Conservation (phyloP, 1,139 yeast species). For the Geotrichum klebahnii region DNA sequence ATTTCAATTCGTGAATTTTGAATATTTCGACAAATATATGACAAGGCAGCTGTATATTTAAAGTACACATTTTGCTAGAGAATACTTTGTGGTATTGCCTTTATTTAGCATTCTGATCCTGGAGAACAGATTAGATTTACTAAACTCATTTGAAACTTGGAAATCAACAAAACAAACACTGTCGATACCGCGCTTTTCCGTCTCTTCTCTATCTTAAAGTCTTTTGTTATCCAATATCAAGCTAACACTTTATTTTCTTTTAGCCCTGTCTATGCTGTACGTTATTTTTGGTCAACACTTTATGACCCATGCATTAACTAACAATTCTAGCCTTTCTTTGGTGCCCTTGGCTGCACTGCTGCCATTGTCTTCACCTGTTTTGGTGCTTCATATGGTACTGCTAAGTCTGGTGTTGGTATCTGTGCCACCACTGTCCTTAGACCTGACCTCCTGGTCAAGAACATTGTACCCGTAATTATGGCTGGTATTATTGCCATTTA, state of each 20-base stretch:
- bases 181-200: too few species aligned
- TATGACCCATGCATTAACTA: constrained; percentile 10
- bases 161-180: too few species aligned
- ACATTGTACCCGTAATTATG: constrained; percentile 82
- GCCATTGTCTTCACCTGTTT: constrained; percentile 93
- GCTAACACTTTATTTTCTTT: constrained; percentile 12
- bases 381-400: constrained; percentile 98
- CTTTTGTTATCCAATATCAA: neutral
- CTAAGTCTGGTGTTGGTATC: constrained; percentile 97
- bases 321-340: constrained; percentile 66
- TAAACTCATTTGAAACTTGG: too few species aligned
- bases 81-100: too few species aligned
- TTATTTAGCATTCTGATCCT: too few species aligned
- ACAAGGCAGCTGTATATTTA: too few species aligned
- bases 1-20: too few species aligned
- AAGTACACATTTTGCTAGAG: too few species aligned
- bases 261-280: constrained; percentile 70
- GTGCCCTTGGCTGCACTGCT: constrained; percentile 98
- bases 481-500: constrained; percentile 95
- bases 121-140: too few species aligned
- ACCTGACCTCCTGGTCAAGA: constrained; percentile 62
- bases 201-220: neutral
- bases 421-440: constrained; percentile 95
- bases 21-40: too few species aligned
- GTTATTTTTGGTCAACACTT: constrained; percentile 24